Conservation (phyloP, 305 asterid genomes). For the Fraxinus xanthoxyloides region DNA sequence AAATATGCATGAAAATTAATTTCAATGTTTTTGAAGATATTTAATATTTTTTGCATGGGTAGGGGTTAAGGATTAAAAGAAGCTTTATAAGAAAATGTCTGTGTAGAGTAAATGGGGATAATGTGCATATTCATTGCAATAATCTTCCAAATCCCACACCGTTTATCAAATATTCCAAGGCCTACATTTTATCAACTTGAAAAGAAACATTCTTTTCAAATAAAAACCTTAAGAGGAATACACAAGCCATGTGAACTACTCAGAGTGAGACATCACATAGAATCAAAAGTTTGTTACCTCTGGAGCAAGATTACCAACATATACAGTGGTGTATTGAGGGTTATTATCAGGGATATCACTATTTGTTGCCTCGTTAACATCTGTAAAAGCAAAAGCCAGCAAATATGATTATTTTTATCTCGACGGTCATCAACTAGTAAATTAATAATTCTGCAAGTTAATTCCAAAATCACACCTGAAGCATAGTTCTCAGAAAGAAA, state of each 20-base stretch:
- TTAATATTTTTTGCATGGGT: background rate
- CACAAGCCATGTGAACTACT: background rate
- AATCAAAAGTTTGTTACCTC: slow-evolving; percentile 50
- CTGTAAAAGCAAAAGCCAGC: slow-evolving; percentile 35
- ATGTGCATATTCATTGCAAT: background rate
- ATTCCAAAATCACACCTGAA: background rate
- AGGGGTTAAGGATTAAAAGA: background rate
- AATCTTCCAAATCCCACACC: background rate
- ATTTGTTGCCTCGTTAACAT: slow-evolving; percentile 58
- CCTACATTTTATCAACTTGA: background rate
- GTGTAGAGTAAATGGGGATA: background rate
- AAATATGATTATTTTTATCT: background rate
- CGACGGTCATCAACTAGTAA: background rate
- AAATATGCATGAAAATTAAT: background rate
- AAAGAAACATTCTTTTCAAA: background rate
- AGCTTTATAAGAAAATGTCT: background rate
- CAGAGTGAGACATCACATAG: background rate
- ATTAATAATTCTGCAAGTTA: background rate
- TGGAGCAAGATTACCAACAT: slow-evolving; percentile 87
- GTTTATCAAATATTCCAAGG: background rate
- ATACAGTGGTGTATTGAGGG: slow-evolving; percentile 83
- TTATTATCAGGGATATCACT: slow-evolving; percentile 88
- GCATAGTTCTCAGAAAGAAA: slow-evolving; percentile 8
- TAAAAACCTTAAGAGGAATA: background rate
- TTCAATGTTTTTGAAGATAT: background rate